Base-by-base conservation (phyloP, 371 early-diverging fungal species). In the Phascolomyces articulosus region DNA sequence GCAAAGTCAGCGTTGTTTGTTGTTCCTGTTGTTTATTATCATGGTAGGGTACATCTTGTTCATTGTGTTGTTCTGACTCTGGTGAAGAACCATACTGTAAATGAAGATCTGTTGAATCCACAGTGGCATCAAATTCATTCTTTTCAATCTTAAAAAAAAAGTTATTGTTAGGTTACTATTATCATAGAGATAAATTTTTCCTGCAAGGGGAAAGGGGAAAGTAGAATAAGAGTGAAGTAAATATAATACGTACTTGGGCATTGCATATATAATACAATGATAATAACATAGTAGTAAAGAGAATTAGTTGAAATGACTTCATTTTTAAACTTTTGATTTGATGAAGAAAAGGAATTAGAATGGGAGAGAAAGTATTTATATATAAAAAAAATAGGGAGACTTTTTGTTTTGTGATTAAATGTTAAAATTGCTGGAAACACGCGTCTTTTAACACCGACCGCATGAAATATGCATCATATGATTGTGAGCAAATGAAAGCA, bases 341-440 rank as follows among this genome's bases (percentile, higher is more conserved):
- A 6, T 51, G 51, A 24, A 51, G 26, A 51, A 13, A 24, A 24
- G 51, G 26, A 24, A 24, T 0, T 21, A 24, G 13, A 23, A 23
- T 20, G n/a, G 51, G 51, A 26, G 3, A n/a, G 1, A 23, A 24
- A 51, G 16, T 13, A 6, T 47, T 47, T 47, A 16, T 16, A 15
- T 18, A 44, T 20, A 51, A 51, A 51, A 51, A 51, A 24, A 20
- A 51, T 51, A 51, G 23, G 51, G 51, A 24, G 51, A 51, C 51
- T 24, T 51, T 51, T 23, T 29, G 10, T 55, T 55, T 18, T 29
- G 26, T 26, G 55, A 53, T 53, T 24, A 23, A 56, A 34, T 31
- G 56, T 29, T n/a, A 9, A n/a, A n/a, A n/a, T n/a, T n/a, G n/a
- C n/a, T n/a, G 31, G 56, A 55, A 27, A 15, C 20, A 29, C 23